Percentiles rank a stretch among this genome's conserved stretches.
These are phyloP conservation scores for Chlamydomonas urium DNA, from an alignment of 139 green algal species.

Conservation along the genomic window DNA sequence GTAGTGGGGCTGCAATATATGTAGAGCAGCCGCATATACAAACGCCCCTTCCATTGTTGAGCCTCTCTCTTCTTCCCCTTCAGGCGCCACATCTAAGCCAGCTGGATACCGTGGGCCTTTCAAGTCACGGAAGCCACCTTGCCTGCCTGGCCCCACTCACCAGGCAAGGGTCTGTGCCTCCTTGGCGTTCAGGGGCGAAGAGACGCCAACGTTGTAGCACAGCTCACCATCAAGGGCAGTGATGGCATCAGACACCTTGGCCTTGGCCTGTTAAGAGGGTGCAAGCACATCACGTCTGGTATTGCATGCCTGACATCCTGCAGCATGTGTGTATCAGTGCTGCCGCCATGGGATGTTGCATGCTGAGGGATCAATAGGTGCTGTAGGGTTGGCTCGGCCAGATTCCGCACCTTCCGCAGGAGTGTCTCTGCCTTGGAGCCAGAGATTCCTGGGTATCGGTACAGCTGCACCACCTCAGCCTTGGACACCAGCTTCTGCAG, in stretches of 20 bases:
- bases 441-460: slow-evolving; percentile 72
- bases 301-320: background rate
- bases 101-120: no score
- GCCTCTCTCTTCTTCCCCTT: no score
- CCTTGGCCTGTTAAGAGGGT: slow-evolving; percentile 41
- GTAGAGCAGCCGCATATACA: no score
- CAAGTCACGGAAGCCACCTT: no score
- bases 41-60: no score
- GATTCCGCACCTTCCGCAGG: slow-evolving; percentile 44
- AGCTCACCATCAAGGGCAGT: slow-evolving; percentile 62
- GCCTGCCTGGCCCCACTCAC: slow-evolving; percentile 44
- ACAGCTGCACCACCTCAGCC: slow-evolving; percentile 75
- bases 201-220: slow-evolving; percentile 90
- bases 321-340: no score
- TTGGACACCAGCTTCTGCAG: background rate
- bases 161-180: slow-evolving; percentile 59
- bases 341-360: no score
- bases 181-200: slow-evolving; percentile 47
- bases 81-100: no score
- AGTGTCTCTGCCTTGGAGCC: slow-evolving; percentile 60
- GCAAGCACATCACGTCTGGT: background rate
- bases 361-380: no score
- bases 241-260: slow-evolving; percentile 66
- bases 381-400: no score
- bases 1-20: no score